Conservation (phyloP, 2,329 filamentous ascomycete genomes). For the Alternaria arbusti region DNA sequence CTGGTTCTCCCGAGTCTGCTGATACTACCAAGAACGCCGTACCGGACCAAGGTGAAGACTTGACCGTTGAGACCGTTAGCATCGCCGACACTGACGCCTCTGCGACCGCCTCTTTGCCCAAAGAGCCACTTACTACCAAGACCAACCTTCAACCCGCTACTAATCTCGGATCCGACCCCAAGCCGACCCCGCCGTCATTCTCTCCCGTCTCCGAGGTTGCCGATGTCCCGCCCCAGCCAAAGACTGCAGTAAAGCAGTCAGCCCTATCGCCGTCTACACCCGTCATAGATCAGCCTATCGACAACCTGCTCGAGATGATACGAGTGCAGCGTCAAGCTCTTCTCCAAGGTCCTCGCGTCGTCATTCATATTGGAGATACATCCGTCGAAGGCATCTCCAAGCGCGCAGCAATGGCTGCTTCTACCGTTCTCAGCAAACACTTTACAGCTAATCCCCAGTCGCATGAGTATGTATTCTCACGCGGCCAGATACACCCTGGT, state of each 20-base stretch:
- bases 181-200: neutral
- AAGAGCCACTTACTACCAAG: neutral
- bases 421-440: conserved; percentile 9
- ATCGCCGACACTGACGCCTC: neutral
- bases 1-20: neutral
- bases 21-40: neutral
- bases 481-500: neutral
- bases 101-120: neutral
- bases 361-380: conserved; percentile 8
- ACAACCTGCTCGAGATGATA: conserved; percentile 14
- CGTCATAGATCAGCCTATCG: conserved; percentile 1
- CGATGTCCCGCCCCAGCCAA: neutral
- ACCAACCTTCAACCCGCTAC: neutral
- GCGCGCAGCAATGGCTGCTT: conserved; percentile 23
- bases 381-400: conserved; percentile 8
- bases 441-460: conserved; percentile 14
- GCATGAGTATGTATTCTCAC: conserved; percentile 4
- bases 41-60: neutral
- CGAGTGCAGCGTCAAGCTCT: conserved; percentile 10
- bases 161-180: neutral
- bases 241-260: neutral
- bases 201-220: neutral
- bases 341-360: conserved; percentile 11
- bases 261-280: neutral
- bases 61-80: neutral